Conservation (phyloP, 176 grass and related monocot genomes). For the Juncus effusus region DNA sequence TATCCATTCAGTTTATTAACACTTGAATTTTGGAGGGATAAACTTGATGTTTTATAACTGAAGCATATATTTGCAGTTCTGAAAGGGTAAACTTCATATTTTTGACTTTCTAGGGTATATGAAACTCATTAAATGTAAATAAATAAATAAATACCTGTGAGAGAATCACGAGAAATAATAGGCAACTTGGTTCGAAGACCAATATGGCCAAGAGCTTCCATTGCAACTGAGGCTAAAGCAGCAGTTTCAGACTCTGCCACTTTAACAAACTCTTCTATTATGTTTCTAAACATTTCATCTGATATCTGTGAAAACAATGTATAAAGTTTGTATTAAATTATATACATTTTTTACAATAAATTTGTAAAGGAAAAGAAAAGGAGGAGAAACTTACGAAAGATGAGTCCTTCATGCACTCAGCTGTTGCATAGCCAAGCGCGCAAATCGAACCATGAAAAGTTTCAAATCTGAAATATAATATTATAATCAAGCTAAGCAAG, state of each 20-base stretch:
- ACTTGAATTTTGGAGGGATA: too few species aligned
- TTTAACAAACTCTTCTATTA: constrained; percentile 62
- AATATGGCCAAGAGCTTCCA: constrained; percentile 97
- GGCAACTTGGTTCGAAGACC: constrained; percentile 55
- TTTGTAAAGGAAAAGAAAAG: not conserved
- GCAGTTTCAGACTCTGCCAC: constrained; percentile 64
- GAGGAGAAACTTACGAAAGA: constrained; percentile 45
- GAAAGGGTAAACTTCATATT: constrained; percentile 1
- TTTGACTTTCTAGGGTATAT: constrained; percentile 13
- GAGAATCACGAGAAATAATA: constrained; percentile 42
- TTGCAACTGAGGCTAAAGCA: constrained; percentile 57
- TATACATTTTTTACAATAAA: not conserved
- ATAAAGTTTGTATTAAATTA: constrained; percentile 21
- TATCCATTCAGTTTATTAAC: too few species aligned
- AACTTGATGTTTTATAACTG: too few species aligned
- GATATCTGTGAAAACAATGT: constrained; percentile 46
- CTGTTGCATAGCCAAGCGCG: constrained; percentile 65
- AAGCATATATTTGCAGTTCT: too few species aligned
- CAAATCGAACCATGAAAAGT: constrained; percentile 76
- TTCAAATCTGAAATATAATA: constrained; percentile 70
- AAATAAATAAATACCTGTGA: constrained; percentile 43
- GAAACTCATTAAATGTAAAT: not conserved
- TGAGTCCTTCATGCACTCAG: constrained; percentile 70
- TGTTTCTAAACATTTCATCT: constrained; percentile 45
- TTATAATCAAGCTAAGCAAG: constrained; percentile 24